Conservation (phyloP, 805 yeast species). For the Priceomyces haplophilus region DNA sequence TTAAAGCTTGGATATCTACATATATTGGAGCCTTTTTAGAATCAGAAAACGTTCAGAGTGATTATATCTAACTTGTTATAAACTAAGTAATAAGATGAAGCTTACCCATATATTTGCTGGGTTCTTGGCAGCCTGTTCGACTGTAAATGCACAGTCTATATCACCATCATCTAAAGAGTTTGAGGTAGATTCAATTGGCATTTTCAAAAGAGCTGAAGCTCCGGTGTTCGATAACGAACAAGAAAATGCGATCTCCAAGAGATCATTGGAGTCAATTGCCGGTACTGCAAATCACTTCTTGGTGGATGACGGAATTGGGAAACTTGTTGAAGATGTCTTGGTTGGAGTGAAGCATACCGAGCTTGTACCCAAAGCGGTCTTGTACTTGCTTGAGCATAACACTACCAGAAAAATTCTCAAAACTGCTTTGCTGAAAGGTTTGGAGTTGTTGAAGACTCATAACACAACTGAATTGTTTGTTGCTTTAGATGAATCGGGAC, state of each 20-base stretch:
- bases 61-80: no score
- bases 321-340: constrained; percentile 23
- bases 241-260: not conserved
- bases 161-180: constrained; percentile 1
- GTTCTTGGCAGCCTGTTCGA: not conserved
- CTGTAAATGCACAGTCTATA: not conserved
- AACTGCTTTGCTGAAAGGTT: constrained; percentile 14
- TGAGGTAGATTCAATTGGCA: not conserved
- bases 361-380: constrained; percentile 23
- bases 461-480: constrained; percentile 25
- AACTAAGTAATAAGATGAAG: not conserved
- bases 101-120: not conserved
- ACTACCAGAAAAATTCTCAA: constrained; percentile 17
- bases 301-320: constrained; percentile 16
- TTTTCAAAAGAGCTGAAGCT: not conserved
- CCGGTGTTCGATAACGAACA: not conserved
- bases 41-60: no score
- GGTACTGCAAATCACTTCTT: constrained; percentile 27
- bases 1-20: no score
- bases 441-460: constrained; percentile 13
- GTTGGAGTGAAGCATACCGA: constrained; percentile 20
- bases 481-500: constrained; percentile 29
- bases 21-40: no score
- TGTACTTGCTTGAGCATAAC: constrained; percentile 22
- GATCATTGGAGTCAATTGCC: constrained; percentile 16